These are phyloP conservation scores for Melanomma pulvis-pyrius DNA, from an alignment of 495 filamentous ascomycete species.

Conservation along the genomic window DNA sequence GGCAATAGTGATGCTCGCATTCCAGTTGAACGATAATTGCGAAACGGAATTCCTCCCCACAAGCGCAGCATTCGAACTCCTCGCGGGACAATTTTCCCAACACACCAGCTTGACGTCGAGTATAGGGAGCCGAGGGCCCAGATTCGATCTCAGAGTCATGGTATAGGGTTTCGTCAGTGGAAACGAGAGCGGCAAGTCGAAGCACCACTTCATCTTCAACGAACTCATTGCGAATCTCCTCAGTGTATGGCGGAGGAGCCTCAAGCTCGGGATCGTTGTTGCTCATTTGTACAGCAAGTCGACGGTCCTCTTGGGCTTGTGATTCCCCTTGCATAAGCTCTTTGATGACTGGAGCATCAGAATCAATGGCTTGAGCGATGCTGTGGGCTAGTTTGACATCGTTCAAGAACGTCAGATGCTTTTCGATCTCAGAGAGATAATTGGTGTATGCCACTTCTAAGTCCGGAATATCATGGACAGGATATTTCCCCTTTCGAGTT, in stretches of 20 bases:
- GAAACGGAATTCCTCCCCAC: conserved; percentile 5
- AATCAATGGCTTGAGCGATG: conserved; percentile 24
- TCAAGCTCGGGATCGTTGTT: conserved; percentile 18
- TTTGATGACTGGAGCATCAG: conserved; percentile 15
- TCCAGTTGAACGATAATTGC: neutral
- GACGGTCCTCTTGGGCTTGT: conserved; percentile 21
- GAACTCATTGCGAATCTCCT: neutral
- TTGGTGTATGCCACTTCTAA: conserved; percentile 5
- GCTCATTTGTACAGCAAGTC: conserved; percentile 16
- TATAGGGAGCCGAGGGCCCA: conserved; percentile 21
- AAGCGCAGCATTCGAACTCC: conserved; percentile 6
- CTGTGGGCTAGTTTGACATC: conserved; percentile 27
- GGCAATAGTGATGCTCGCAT: conserved; percentile 8
- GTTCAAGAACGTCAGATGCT: neutral
- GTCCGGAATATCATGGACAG: conserved; percentile 9
- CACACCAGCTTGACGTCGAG: conserved; percentile 9
- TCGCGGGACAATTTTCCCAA: conserved; percentile 12
- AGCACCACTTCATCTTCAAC: neutral
- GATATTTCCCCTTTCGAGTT: conserved; percentile 17
- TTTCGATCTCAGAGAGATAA: conserved; percentile 16
- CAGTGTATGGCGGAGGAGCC: conserved; percentile 9
- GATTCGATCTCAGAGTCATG: conserved; percentile 9
- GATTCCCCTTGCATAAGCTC: conserved; percentile 5
- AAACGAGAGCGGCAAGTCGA: neutral
- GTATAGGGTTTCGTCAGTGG: neutral